Base-by-base conservation (phyloP, 176 grass and related monocot species). In the Oryza officinalis region DNA sequence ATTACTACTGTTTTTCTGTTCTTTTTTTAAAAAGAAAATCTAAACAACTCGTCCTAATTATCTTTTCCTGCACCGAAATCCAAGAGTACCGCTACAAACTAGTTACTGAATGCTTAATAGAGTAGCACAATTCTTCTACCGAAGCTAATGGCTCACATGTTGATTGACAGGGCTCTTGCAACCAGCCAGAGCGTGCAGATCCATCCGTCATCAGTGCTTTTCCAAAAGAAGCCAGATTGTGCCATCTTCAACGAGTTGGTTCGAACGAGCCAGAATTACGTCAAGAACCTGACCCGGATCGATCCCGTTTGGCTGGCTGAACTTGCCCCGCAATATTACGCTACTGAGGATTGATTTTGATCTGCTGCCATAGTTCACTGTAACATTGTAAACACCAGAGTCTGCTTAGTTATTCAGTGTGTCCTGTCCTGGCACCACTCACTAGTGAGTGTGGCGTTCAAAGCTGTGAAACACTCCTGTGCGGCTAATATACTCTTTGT, bases 271-370 rank as follows among this genome's bases (percentile, higher is more conserved):
- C 93, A 98, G 57, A 95, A 79, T 27, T 98, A 95, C 5, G 65
- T 98, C 25, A 90, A 90, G 66, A 95, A 95, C 37, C 30, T 92
- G 72, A 98, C 93, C 17, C 79, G 89, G 67, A 86, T 98, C 7
- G 96, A 98, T 44, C 91, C 96, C 38, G 67, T 95, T 57, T 98
- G 96, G 96, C 71, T 98, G 65, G 80, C 93, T 27, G 96, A 98
- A 80, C 86, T 98, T 4, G 93, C 96, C 20, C 89, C 91, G 10
- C 96, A 94, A 31, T 95, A 92, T 52, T 98, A 95, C n/a, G 87
- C 96, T 25, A 88, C 85, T 0, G 83, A 95, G 33, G 71, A 86
- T 30, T 98, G 80, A 68, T 72, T 18, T 74, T 47, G 43, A 57
- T 86, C 25, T 10, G 3, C 45, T 14, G 38, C 32, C 5, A 40